Evolutionary conservation across 1,139 yeast genomes (phyloP).

Genomic region (Torulaspora globosa): DNA sequence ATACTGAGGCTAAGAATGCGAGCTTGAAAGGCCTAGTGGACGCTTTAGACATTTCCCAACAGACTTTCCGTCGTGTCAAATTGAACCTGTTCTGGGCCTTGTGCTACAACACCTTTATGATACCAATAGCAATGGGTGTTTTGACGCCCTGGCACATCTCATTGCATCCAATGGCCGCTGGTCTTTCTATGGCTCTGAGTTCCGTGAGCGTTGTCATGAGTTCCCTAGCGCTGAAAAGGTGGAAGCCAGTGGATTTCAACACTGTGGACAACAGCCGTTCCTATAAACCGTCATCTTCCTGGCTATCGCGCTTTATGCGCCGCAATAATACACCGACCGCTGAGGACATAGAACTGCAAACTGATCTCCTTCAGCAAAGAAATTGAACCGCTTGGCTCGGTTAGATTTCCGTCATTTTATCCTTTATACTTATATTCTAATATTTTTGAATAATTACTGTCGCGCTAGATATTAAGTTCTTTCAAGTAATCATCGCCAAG

Average conservation of each 20-base stretch:
- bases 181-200: conserved; percentile 90
- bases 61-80: conserved; percentile 72
- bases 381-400: neutral
- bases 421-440: neutral
- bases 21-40: conserved; percentile 64
- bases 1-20: conserved; percentile 27
- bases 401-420: neutral
- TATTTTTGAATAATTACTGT: neutral
- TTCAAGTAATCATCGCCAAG: neutral
- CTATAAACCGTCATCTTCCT: neutral
- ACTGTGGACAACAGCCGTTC: neutral
- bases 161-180: conserved; percentile 85
- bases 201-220: conserved; percentile 84
- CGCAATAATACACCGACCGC: neutral
- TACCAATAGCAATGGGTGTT: conserved; percentile 95
- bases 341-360: conserved; percentile 14
- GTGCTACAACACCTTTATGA: conserved; percentile 78
- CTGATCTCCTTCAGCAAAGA: conserved; percentile 2
- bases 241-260: conserved; percentile 46
- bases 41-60: conserved; percentile 66
- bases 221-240: conserved; percentile 63
- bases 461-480: neutral
- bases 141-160: conserved; percentile 73
- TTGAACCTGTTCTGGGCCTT: conserved; percentile 82
- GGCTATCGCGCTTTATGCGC: neutral